Evolutionary conservation across 192 early-diverging fungal genomes (phyloP), one percentile per base, ranked within the genome.

Genomic region (Chytriomyces sp.): DNA sequence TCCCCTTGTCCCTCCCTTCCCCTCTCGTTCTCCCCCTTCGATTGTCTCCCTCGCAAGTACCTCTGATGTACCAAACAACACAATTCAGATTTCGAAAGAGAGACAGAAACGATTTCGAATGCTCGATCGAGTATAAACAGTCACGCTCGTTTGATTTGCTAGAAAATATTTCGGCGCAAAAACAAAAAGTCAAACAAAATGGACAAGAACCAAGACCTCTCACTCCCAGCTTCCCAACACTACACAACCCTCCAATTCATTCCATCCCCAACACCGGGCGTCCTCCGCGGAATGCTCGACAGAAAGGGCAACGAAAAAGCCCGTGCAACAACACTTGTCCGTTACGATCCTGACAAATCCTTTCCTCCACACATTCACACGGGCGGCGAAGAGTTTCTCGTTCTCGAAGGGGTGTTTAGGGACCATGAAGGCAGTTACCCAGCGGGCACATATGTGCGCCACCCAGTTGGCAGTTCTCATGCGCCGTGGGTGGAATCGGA

Each of bases 331-430:
- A 68, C 80, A 24, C 69, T 81, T 0, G 75, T 81, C 44, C 61
- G 80, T 20, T 81, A 80, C 61, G 77, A 46, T n/a, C 68, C 80
- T 28, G 61, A 69, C 53, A 26, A 23, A 6, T 28, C 23, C 7
- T 81, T 81, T 45, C 48, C 63, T 9, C 18, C 9, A 18, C 80
- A 81, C 69, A 67, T 62, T 11, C 76, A 81, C 69, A 45, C n/a
- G 8, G 76, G 76, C 16, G 80, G 80, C 20, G 80, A 81, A 70
- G 80, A 81, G 76, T 81, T 81, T 68, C 62, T 78, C n/a, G 80
- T 81, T 6, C 48, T 78, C 11, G 69, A 81, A 70, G 76, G 80
- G 5, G 61, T 47, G 46, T 81, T 81, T 72, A 63, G 45, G 7
- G 80, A 81, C 49, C 35, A 81, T 18, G 69, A 81, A 20, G 80